These are phyloP conservation scores for Leptomonas seymouri DNA, from an alignment of 208 protist species.

Conservation along the genomic window DNA sequence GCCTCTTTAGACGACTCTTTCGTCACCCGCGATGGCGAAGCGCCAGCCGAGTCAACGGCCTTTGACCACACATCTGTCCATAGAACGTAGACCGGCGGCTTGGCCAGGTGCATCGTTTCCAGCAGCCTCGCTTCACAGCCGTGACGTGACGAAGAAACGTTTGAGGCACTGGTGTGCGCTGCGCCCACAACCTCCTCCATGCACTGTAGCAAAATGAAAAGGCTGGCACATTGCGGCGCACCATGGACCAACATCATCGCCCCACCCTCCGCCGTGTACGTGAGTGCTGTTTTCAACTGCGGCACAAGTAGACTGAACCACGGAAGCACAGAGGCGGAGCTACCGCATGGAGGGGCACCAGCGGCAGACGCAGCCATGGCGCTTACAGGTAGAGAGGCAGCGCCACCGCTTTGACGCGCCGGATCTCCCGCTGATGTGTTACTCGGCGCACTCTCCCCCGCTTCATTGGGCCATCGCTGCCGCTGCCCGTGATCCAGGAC, in stretches of 20 bases:
- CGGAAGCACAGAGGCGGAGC: conserved; percentile 40
- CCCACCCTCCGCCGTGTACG: conserved; percentile 47
- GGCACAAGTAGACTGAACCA: conserved; percentile 82
- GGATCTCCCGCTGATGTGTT: background rate
- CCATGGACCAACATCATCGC: conserved; percentile 79
- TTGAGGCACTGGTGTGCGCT: background rate
- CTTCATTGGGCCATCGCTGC: conserved; percentile 9
- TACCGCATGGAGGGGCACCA: background rate
- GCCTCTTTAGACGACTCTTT: background rate
- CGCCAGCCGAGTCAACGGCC: background rate
- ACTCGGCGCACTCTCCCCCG: background rate
- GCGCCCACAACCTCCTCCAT: conserved; percentile 33
- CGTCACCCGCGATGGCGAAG: background rate
- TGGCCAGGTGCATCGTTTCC: conserved; percentile 76
- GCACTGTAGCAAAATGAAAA: conserved; percentile 61
- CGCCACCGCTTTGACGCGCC: background rate
- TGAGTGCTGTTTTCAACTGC: conserved; percentile 61
- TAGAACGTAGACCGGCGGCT: conserved; percentile 75
- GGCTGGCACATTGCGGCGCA: conserved; percentile 70
- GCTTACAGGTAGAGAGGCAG: background rate
- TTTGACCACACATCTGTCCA: conserved; percentile 22
- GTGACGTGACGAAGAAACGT: background rate
- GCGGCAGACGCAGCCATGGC: background rate
- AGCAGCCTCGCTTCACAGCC: conserved; percentile 32
- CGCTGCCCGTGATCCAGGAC: conserved; percentile 84